Evolutionary conservation across 768 basidiomycete genomes (phyloP).

Genomic region (Daedalea quercina): DNA sequence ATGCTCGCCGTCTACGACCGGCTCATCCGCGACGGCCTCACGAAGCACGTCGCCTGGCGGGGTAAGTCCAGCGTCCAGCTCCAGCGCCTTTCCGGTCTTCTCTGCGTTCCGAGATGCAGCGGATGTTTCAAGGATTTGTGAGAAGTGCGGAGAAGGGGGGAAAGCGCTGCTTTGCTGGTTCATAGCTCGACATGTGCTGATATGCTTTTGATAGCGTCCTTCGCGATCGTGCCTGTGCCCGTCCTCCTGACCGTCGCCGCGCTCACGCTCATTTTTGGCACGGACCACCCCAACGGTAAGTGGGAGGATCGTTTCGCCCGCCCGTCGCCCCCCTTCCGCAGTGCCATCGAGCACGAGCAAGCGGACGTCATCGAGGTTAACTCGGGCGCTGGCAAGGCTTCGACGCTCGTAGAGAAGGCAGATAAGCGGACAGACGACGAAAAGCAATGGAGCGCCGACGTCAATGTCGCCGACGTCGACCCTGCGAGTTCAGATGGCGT

Average conservation of each 20-base stretch:
- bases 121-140: too few relatives aligned
- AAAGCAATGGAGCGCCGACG: neutral
- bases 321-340: constrained; percentile 18
- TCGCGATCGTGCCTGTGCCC: constrained; percentile 51
- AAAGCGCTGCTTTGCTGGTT: too few relatives aligned
- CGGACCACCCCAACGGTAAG: constrained; percentile 47
- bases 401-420: neutral
- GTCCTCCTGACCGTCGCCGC: constrained; percentile 38
- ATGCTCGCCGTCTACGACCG: constrained; percentile 47
- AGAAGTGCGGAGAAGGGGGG: too few relatives aligned
- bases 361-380: neutral
- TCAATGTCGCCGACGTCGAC: neutral
- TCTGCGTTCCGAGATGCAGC: too few relatives aligned
- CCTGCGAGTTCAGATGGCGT: neutral
- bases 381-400: neutral
- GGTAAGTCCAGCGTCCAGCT: constrained; percentile 2
- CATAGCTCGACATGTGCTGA: neutral
- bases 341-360: neutral
- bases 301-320: constrained; percentile 43
- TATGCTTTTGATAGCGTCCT: constrained; percentile 27
- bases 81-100: neutral
- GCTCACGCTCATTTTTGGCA: constrained; percentile 37
- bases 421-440: neutral
- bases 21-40: constrained; percentile 30
- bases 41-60: constrained; percentile 43